These are phyloP conservation scores for Irpex sp. DNA, from an alignment of 1,284 basidiomycete species.

Conservation along the genomic window DNA sequence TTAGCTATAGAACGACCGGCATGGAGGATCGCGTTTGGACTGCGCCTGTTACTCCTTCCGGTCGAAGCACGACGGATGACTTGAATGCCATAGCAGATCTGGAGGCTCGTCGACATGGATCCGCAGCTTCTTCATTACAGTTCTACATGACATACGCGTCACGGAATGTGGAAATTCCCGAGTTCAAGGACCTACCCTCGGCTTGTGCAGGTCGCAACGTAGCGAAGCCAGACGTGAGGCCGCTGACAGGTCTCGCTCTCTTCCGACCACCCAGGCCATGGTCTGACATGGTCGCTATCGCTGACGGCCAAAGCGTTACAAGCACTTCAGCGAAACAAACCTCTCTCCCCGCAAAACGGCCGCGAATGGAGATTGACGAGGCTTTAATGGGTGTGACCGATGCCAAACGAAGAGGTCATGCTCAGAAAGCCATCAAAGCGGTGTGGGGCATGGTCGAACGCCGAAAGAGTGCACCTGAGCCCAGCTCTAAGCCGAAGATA, in stretches of 20 bases:
- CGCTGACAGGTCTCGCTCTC: slow-evolving; percentile 31
- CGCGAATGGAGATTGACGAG: slow-evolving; percentile 2
- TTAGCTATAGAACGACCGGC: neutral
- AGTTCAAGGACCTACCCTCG: neutral
- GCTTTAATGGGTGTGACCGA: neutral
- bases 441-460: slow-evolving; percentile 5
- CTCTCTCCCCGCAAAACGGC: neutral
- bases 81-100: neutral
- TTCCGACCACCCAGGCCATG: slow-evolving; percentile 42
- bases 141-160: slow-evolving; percentile 1
- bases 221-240: neutral
- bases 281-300: slow-evolving; percentile 17
- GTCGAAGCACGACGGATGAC: neutral
- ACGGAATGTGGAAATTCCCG: neutral
- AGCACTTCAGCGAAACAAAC: neutral
- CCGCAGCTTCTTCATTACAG: neutral
- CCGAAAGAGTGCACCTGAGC: neutral
- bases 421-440: neutral
- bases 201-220: too few species aligned
- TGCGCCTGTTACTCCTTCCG: neutral
- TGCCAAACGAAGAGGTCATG: neutral
- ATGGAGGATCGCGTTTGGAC: neutral
- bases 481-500: neutral
- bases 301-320: neutral
- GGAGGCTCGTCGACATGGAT: slow-evolving; percentile 1